Conservation (phyloP, 352 stramenopile genomes). For the Pseudoperonospora humuli region DNA sequence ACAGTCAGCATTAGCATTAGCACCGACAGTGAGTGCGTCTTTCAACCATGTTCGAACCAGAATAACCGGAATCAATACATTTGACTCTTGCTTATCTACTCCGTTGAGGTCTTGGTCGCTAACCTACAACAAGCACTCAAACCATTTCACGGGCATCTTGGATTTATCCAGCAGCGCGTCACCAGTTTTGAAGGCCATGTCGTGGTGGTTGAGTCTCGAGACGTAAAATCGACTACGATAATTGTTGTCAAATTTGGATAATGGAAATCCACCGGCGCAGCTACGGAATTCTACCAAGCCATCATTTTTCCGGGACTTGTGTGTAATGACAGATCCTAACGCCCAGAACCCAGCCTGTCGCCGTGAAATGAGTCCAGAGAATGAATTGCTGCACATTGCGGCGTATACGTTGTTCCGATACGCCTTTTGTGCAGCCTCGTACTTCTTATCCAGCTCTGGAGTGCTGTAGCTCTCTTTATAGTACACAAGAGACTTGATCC, state of each 20-base stretch:
- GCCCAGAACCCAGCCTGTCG: slow-evolving; percentile 21
- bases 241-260: slow-evolving; percentile 19
- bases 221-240: slow-evolving; percentile 29
- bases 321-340: slow-evolving; percentile 13
- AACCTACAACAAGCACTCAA: slow-evolving; percentile 31
- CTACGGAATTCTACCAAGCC: slow-evolving; percentile 21
- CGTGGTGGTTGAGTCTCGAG: slow-evolving; percentile 20
- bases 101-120: too few species aligned
- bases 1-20: too few species aligned
- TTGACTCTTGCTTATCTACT: too few species aligned
- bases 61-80: too few species aligned
- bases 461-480: slow-evolving; percentile 19
- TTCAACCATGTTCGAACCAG: too few species aligned
- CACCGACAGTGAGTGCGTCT: too few species aligned
- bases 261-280: slow-evolving; percentile 25
- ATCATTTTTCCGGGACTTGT: slow-evolving; percentile 29
- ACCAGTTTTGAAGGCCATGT: slow-evolving; percentile 32
- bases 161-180: slow-evolving; percentile 23
- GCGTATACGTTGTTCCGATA: slow-evolving; percentile 28
- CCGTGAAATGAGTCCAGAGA: slow-evolving; percentile 24
- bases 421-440: slow-evolving; percentile 19
- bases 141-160: slow-evolving; percentile 41
- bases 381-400: slow-evolving; percentile 29
- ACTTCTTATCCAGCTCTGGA: slow-evolving; percentile 10
- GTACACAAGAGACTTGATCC: slow-evolving; percentile 29